Conservation (phyloP, 2,329 filamentous ascomycete species). For the Ceratocystis smalleyi region DNA sequence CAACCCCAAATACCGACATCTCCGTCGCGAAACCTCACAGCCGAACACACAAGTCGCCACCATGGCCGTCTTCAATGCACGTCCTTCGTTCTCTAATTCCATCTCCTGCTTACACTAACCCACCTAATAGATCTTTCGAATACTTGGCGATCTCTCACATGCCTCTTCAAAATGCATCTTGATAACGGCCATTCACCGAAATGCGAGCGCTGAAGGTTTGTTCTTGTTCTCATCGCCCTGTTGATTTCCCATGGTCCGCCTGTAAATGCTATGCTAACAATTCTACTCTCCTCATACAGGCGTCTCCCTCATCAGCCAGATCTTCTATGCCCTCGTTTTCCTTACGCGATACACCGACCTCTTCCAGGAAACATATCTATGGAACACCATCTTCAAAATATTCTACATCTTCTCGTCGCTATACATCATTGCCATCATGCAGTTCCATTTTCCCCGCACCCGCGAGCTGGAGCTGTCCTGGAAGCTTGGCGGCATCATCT, state of each 20-base stretch:
- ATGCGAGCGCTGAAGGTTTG: conserved; percentile 63
- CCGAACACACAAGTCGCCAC: conserved; percentile 16
- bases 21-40: neutral
- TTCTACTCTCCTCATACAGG: conserved; percentile 31
- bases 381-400: conserved; percentile 74
- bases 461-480: conserved; percentile 83
- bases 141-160: conserved; percentile 73
- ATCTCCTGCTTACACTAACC: neutral
- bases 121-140: conserved; percentile 45
- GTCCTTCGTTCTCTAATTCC: neutral
- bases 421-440: conserved; percentile 81
- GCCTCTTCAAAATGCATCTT: conserved; percentile 76
- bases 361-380: conserved; percentile 41
- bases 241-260: no score
- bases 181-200: conserved; percentile 78
- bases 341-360: conserved; percentile 74
- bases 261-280: no score
- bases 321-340: conserved; percentile 77
- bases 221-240: neutral
- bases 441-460: conserved; percentile 71
- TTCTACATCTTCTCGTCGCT: conserved; percentile 74
- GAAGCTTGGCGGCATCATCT: conserved; percentile 63
- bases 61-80: conserved; percentile 30
- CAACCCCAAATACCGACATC: neutral
- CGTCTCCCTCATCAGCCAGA: conserved; percentile 81